Evolutionary conservation across 1,139 yeast species (phyloP), one percentile per base, ranked within the genome.

Genomic region (Hemisphaericaspora xylofermentans): DNA sequence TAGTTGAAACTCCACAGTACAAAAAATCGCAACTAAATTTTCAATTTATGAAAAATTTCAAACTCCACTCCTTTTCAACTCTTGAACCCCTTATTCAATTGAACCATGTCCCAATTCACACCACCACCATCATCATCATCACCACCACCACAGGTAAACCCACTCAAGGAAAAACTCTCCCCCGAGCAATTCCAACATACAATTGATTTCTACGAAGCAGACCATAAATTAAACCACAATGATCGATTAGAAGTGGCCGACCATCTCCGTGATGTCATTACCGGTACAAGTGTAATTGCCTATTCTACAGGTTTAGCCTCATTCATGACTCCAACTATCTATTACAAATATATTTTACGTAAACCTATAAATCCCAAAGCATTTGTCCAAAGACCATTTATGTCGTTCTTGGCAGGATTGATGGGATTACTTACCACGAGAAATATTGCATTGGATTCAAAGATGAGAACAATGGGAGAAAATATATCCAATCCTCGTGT

Each of bases 121-220:
- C n/a, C n/a, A n/a, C n/a, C n/a, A n/a, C n/a, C n/a, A n/a, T 24
- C 27, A 24, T 8, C 12, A 5, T 28, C 28, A 33, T 13, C 35
- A 25, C 34, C 12, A 7, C 34, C 34, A 31, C 21, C 6, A 31
- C 25, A 31, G 13, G 32, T 24, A n/a, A 38, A 38, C 26, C 28
- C 25, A 18, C 33, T 38, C 22, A 38, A 16, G 26, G 36, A 38
- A 27, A 33, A 30, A 21, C 28, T 31, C 13, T 31, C 34, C 3
- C 69, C 71, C 1, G 51, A 57, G 12, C 72, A 71, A 48, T 64
- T 69, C 52, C 54, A 66, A 29, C 69, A 71, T 17, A 60, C 67
- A 43, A 63, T 70, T 28, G 51, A 58, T 31, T 72, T 72, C 48
- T 71, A 70, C 48, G 73, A 71, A 45, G 76, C 75, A 1, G 77